Percentiles rank a stretch among this genome's conserved stretches.
phyloP scores from a whole-genome alignment of 805 yeast genomes.

The Ogataea henricii region DNA sequence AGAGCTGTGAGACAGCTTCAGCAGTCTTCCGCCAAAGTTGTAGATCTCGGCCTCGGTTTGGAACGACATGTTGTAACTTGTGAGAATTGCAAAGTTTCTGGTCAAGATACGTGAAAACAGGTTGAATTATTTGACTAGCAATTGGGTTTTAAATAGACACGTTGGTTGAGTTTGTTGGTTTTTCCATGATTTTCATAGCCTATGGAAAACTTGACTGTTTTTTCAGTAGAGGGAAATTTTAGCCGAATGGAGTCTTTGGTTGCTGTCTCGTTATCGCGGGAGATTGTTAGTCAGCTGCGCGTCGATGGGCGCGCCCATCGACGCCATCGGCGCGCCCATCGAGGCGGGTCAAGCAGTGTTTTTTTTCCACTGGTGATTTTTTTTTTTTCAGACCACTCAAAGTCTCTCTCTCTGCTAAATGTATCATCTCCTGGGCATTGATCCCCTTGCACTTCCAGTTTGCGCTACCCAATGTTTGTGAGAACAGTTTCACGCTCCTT shows the following conservation, averaged over 20 bases:
- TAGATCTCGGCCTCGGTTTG: constrained; percentile 53
- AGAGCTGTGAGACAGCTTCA: constrained; percentile 78
- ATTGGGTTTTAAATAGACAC: not conserved
- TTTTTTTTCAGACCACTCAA: too few species aligned
- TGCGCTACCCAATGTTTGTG: not conserved
- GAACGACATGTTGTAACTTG: constrained; percentile 46
- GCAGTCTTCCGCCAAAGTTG: constrained; percentile 73
- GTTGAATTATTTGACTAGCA: not conserved
- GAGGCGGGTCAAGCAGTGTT: too few species aligned
- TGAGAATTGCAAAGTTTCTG: not conserved
- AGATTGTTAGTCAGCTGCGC: not conserved
- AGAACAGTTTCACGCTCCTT: not conserved
- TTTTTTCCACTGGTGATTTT: not conserved
- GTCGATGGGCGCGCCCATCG: constrained; percentile 1
- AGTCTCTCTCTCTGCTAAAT: not conserved
- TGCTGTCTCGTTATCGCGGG: not conserved
- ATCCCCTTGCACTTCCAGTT: too few species aligned
- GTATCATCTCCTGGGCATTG: too few species aligned
- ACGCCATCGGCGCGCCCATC: not conserved
- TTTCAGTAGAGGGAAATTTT: constrained; percentile 2
- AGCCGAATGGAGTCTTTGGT: constrained; percentile 1
- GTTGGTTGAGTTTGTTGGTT: too few species aligned
- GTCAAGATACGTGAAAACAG: not conserved
- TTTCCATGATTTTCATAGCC: constrained; percentile 1
- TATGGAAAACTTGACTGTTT: not conserved